phyloP scores from a whole-genome alignment of 2,329 filamentous ascomycete species.

The Ophiosphaerella korrae region DNA sequence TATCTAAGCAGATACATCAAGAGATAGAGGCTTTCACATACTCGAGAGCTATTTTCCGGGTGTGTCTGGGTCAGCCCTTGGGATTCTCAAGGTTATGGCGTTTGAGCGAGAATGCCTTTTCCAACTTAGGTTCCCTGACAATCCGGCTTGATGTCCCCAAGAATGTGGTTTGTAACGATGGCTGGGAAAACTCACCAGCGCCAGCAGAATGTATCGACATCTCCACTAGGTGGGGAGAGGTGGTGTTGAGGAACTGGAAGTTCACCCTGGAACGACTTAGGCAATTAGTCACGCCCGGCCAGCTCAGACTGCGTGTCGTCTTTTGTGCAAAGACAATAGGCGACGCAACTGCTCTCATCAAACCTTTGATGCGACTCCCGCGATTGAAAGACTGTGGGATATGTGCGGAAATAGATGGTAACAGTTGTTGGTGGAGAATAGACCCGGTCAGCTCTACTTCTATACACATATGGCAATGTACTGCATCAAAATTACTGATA shows the following conservation, averaged over 20 bases:
- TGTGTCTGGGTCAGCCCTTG: constrained; percentile 2
- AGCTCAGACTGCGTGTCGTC: constrained; percentile 3
- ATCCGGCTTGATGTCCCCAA: constrained; percentile 7
- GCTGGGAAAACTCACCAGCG: neutral
- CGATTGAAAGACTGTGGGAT: constrained; percentile 9
- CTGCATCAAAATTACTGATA: too few relatives aligned
- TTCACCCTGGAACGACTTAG: neutral
- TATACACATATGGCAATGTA: neutral
- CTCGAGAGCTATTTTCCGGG: neutral
- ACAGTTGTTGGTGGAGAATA: neutral
- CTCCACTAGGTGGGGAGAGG: constrained; percentile 2
- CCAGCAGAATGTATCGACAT: neutral
- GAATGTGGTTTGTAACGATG: neutral
- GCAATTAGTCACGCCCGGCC: neutral
- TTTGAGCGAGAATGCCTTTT: constrained; percentile 6
- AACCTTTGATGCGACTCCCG: constrained; percentile 7
- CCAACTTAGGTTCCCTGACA: constrained; percentile 2
- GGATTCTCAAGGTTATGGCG: neutral
- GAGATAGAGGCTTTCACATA: constrained; percentile 1
- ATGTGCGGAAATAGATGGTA: constrained; percentile 3
- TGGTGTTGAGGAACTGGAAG: constrained; percentile 1
- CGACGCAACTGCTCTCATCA: constrained; percentile 2
- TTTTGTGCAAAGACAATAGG: constrained; percentile 1
- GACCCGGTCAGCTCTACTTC: neutral
- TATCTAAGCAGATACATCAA: constrained; percentile 1